Evolutionary conservation across 257 asterid species (phyloP), one percentile per base, ranked within the genome.

Genomic region (Forsythia suspensa): DNA sequence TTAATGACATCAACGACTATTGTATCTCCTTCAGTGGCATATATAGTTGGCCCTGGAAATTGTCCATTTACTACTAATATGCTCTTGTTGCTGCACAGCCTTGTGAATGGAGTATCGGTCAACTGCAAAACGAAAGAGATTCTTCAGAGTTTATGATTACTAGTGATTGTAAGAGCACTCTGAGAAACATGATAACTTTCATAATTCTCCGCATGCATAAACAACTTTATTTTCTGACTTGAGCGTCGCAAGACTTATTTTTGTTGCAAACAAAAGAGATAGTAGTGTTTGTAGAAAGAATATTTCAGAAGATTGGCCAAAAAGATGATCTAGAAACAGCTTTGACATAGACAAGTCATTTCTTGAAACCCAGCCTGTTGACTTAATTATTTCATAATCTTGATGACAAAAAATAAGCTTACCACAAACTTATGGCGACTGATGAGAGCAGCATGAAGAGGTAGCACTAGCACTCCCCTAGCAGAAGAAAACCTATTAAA

Each of bases 41-140:
- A 74, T 20, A 86, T 5, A 0, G 87, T 81, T 59, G 90, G 90
- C 12, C 90, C 90, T 4, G 90, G 90, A 67, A 84, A 86, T 74
- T 84, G 80, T 37, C 90, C 86, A 68, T 86, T 86, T 34, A 86
- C 83, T 4, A 87, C 84, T 63, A 86, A 52, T 43, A 86, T 84
- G 39, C 65, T 79, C 78, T 86, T 86, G 67, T 15, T 86, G 78
- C 76, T 77, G 80, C 88, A 82, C 42, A 87, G 67, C 59, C 88
- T 76, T 63, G 84, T 77, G 79, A 84, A 70, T 24, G 80, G 75
- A 18, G 85, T 65, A 36, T 87, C 88, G 75, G 24, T 61, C 78
- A 87, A n/a, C 88, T 87, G 85, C 85, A 80, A 69, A 73, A 42
- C 69, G 15, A 29, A 63, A 63, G 3, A 4, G n/a, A 0, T 57